These are phyloP conservation scores for Coniochaeta ligniaria DNA, from an alignment of 2,329 filamentous ascomycete species.

Conservation along the genomic window DNA sequence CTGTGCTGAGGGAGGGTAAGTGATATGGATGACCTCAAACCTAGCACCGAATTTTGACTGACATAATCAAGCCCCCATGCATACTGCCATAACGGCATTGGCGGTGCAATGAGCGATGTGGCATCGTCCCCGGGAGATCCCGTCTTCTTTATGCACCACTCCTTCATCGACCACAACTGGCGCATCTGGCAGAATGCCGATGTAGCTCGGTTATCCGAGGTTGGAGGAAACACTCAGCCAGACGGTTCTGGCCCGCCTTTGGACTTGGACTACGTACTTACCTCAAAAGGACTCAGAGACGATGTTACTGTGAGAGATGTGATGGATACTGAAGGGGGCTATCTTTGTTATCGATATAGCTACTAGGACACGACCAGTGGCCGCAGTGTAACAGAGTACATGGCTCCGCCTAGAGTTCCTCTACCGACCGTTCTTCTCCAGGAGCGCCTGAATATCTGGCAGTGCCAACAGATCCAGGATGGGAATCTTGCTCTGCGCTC, in stretches of 20 bases:
- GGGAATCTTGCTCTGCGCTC: neutral
- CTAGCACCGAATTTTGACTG: neutral
- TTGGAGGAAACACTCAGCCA: conserved; percentile 6
- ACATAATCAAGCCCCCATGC: conserved; percentile 20
- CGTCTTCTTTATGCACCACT: conserved; percentile 26
- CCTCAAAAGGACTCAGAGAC: conserved; percentile 2
- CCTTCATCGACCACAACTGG: conserved; percentile 25
- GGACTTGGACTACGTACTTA: conserved; percentile 10
- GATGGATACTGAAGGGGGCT: conserved; percentile 11
- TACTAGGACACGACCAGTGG: neutral
- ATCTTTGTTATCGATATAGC: conserved; percentile 12
- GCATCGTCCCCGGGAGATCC: conserved; percentile 25
- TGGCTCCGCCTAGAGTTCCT: too few relatives aligned
- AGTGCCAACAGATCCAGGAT: neutral
- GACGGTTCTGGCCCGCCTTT: neutral
- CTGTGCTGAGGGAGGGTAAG: conserved; percentile 25
- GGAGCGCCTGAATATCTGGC: neutral
- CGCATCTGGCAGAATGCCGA: conserved; percentile 20
- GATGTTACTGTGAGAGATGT: conserved; percentile 7
- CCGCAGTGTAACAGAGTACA: too few relatives aligned
- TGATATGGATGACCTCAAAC: neutral
- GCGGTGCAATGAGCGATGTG: conserved; percentile 26
- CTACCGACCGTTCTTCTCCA: neutral
- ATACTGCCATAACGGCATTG: conserved; percentile 27
- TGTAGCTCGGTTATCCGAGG: neutral